A percentile compares a stretch with the other conserved stretches of the same genome.
These are phyloP conservation scores for Fusarium multiceps DNA, from an alignment of 2,329 filamentous ascomycete species.

Conservation along the genomic window DNA sequence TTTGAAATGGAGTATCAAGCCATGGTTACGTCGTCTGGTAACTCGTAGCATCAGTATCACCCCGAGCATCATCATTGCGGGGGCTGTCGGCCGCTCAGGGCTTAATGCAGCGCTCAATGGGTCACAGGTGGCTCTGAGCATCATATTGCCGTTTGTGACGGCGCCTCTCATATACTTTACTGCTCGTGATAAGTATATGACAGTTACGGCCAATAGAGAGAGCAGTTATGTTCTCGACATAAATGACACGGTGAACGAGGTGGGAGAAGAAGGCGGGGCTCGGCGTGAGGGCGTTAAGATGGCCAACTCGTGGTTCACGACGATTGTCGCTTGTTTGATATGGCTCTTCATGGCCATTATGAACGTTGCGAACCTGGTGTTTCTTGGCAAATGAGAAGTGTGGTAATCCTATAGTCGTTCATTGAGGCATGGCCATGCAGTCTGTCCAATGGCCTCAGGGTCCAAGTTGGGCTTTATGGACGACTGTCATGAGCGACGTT, in stretches of 20 bases:
- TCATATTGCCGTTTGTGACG: slow-evolving; percentile 84
- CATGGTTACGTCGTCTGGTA: slow-evolving; percentile 82
- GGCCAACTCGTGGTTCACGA: slow-evolving; percentile 76
- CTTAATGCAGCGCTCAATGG: slow-evolving; percentile 78
- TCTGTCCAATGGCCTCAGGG: neutral
- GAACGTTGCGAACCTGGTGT: slow-evolving; percentile 80
- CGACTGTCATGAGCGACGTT: neutral
- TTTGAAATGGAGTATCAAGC: slow-evolving; percentile 70
- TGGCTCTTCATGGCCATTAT: slow-evolving; percentile 81
- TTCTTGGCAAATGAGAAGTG: neutral
- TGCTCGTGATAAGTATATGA: slow-evolving; percentile 83
- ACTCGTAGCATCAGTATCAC: slow-evolving; percentile 85
- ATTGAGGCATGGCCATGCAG: fast-evolving
- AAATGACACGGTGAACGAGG: no score
- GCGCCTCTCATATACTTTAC: slow-evolving; percentile 90
- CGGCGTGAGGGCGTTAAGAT: slow-evolving; percentile 63
- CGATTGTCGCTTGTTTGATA: slow-evolving; percentile 66
- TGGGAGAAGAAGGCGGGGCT: neutral
- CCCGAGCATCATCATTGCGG: slow-evolving; percentile 85
- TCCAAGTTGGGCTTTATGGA: neutral
- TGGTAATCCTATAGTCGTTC: neutral
- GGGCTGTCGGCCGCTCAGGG: slow-evolving; percentile 76
- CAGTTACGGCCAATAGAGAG: slow-evolving; percentile 55
- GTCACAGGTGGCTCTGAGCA: slow-evolving; percentile 80
- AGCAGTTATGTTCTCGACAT: neutral